Evolutionary conservation across 768 basidiomycete genomes (phyloP), one percentile per base, ranked within the genome.

Genomic region (Nidularia pulvinata): DNA sequence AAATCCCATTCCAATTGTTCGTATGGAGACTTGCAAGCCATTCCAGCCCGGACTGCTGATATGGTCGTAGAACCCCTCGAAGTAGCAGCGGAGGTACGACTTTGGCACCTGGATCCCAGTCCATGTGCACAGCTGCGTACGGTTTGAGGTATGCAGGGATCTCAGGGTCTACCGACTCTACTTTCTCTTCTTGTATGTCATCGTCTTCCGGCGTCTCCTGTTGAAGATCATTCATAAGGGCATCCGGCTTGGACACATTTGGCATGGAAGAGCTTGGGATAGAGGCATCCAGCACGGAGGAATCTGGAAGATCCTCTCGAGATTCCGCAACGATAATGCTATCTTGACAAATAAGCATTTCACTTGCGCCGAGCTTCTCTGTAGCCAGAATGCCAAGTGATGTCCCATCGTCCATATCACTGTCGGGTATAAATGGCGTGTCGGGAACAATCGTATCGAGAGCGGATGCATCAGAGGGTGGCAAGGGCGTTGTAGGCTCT

Each of bases 31-130:
- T 91, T 5, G 93, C 89, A 43, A 97, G 84, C 96, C 96, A 98
- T 66, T 98, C 94, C 49, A 97, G 71, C 0, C 96, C 96, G 3
- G 91, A 81, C 48, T 95, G 86, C 65, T 99, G 96, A 63, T 98
- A 99, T 7, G 94, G 94, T 14, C 95, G 86, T 46, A 99, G 75
- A 37, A 82, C 82, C 1, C 95, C 96, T 4, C 96, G 91, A 3
- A 97, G 80, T 33, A 99, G 76, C 6, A 91, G 71, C 5, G 88
- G 85, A 0, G 89, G 77, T 37, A 74, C 82, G 45, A 92, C 71
- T 62, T 80, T 82, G 33, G 70, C 68, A 37, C 81, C 75, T 1
- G 79, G 65, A 52, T 85, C 78, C 88, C 89, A 90, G 22, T 85
- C 77, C 4, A 91, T 79, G 0, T 83, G 85, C 5, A 87, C 82